Percentiles rank a stretch among this genome's conserved stretches.
phyloP scores from a whole-genome alignment of 2,329 filamentous ascomycete genomes.

The Coniochaeta hoffmannii region DNA sequence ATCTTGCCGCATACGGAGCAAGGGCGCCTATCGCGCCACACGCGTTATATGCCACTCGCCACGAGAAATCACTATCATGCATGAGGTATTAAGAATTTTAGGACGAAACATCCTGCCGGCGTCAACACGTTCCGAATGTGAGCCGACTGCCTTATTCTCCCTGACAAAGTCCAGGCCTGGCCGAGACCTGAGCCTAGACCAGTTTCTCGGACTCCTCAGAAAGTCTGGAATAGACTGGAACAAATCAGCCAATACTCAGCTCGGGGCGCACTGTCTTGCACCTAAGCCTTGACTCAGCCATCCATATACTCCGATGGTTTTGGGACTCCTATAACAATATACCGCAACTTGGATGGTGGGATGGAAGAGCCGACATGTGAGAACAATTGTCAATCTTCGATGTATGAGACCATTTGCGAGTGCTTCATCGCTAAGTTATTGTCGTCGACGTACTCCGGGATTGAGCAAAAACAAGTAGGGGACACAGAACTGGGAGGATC shows the following conservation, averaged over 20 bases:
- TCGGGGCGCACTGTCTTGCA: neutral
- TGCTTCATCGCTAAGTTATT: neutral
- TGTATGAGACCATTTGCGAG: neutral
- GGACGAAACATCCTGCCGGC: too few species aligned
- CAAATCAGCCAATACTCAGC: neutral
- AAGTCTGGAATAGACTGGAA: neutral
- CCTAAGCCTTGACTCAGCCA: neutral
- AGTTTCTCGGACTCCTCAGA: too few species aligned
- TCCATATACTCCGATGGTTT: neutral
- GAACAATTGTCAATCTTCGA: neutral
- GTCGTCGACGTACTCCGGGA: neutral
- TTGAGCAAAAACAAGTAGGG: neutral
- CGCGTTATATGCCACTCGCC: neutral
- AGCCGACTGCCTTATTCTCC: neutral
- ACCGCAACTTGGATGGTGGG: neutral
- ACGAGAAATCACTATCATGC: neutral
- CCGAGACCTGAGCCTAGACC: neutral
- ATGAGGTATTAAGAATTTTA: neutral
- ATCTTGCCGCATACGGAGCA: neutral
- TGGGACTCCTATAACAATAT: neutral
- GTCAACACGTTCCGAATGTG: neutral
- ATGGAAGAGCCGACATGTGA: neutral
- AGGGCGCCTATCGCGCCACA: neutral
- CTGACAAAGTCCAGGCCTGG: neutral
- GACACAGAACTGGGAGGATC: too few species aligned